Conservation (phyloP, 441 rosid genomes). For the Melianthus villosus region DNA sequence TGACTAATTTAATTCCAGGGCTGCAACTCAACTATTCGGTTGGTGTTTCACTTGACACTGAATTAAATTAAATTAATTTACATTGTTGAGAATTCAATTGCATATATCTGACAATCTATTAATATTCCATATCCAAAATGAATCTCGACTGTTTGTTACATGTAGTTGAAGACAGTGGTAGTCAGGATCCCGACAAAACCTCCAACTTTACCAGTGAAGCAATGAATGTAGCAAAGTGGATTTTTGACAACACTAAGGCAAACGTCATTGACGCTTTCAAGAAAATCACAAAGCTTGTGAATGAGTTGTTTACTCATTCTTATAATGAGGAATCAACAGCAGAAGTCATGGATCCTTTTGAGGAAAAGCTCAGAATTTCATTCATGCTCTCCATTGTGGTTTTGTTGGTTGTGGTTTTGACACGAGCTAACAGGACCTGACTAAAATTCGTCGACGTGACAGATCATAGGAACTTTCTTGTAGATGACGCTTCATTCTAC, state of each 20-base stretch:
- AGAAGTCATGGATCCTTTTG: constrained; percentile 25
- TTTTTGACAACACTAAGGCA: constrained; percentile 37
- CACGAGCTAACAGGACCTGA: constrained; percentile 30
- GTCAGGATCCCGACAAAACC: constrained; percentile 17
- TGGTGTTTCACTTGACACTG: too few species aligned
- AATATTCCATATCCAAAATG: too few species aligned
- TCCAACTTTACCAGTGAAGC: constrained; percentile 18
- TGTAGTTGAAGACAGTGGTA: constrained; percentile 19
- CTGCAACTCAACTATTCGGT: too few species aligned
- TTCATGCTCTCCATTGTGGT: constrained; percentile 54
- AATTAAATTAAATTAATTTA: too few species aligned
- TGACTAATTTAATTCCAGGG: too few species aligned
- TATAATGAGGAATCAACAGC: constrained; percentile 12
- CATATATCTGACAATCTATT: too few species aligned
- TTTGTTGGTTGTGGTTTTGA: constrained; percentile 52
- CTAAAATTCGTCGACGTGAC: constrained; percentile 65
- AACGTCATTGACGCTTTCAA: constrained; percentile 38
- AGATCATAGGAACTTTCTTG: too few species aligned
- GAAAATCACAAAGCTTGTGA: constrained; percentile 33
- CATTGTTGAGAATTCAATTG: too few species aligned
- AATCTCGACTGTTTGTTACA: constrained; percentile 9
- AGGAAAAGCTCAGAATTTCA: constrained; percentile 48
- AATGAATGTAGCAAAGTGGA: constrained; percentile 29
- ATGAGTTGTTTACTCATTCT: constrained; percentile 29
- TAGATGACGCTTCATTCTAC: too few species aligned